Evolutionary conservation across 352 stramenopile species (phyloP).

Genomic region (Saprolegnia parasitica): DNA sequence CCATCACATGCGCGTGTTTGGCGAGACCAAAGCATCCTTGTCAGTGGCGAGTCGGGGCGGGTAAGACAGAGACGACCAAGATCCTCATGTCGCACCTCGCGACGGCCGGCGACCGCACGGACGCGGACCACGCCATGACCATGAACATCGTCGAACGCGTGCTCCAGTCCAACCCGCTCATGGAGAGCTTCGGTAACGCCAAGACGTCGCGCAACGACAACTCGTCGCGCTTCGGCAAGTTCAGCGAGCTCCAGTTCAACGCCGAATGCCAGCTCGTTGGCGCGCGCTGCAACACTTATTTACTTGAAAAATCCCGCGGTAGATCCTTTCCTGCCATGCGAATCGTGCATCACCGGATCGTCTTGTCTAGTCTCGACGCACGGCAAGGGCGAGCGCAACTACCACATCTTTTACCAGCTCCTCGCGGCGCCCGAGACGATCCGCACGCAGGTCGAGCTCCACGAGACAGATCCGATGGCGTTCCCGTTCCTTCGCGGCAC

Average conservation of each 20-base stretch:
- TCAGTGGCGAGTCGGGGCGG: conserved; percentile 88
- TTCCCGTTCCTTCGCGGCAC: conserved; percentile 70
- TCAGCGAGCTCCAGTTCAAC: conserved; percentile 94
- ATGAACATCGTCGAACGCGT: conserved; percentile 79
- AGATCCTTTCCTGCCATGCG: not conserved
- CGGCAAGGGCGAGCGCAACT: conserved; percentile 94
- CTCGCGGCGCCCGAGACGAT: conserved; percentile 51
- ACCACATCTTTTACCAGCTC: conserved; percentile 99
- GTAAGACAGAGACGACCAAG: conserved; percentile 95
- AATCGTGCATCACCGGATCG: not conserved
- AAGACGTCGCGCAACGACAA: conserved; percentile 97
- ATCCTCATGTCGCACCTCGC: conserved; percentile 95
- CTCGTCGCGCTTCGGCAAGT: conserved; percentile 94
- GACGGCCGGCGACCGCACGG: conserved; percentile 39
- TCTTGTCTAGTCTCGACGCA: conserved; percentile 73
- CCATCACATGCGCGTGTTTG: conserved; percentile 79
- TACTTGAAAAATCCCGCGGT: conserved; percentile 79
- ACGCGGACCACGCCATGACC: conserved; percentile 38
- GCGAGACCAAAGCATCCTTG: conserved; percentile 77
- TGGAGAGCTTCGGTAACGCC: conserved; percentile 95
- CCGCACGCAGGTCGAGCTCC: conserved; percentile 59
- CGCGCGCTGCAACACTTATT: conserved; percentile 73
- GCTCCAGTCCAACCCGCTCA: conserved; percentile 76
- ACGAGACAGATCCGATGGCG: conserved; percentile 59
- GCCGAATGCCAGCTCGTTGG: conserved; percentile 74